A percentile compares a stretch with the other conserved stretches of the same genome.
These are phyloP conservation scores for Aureobasidium namibiae DNA, from an alignment of 2,329 filamentous ascomycete genomes.

Conservation along the genomic window DNA sequence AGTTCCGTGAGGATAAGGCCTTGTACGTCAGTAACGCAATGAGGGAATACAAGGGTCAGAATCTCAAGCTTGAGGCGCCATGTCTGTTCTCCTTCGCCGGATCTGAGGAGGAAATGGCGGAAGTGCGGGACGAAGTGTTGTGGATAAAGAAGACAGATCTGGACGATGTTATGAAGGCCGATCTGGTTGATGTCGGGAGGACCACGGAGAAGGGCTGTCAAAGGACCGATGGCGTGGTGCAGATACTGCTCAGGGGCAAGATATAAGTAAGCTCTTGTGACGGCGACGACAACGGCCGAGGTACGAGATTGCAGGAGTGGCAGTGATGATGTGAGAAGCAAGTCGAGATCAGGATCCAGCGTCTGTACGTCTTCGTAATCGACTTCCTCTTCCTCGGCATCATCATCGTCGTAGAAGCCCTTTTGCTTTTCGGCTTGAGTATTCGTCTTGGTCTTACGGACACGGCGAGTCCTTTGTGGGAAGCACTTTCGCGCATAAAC, in stretches of 20 bases:
- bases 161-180: conserved; percentile 88
- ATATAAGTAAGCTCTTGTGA: conserved; percentile 75
- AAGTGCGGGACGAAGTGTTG: conserved; percentile 79
- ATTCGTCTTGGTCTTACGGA: conserved; percentile 44
- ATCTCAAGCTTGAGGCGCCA: conserved; percentile 91
- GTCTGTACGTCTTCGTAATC: conserved; percentile 50
- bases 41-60: conserved; percentile 81
- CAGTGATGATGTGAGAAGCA: conserved; percentile 71
- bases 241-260: conserved; percentile 74
- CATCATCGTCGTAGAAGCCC: conserved; percentile 73
- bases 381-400: conserved; percentile 38
- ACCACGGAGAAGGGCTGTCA: conserved; percentile 76
- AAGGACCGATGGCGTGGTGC: conserved; percentile 65
- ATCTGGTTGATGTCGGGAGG: conserved; percentile 83
- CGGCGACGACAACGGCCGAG: conserved; percentile 81
- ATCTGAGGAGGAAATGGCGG: conserved; percentile 79
- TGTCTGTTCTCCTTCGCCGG: conserved; percentile 69
- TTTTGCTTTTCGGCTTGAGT: conserved; percentile 33
- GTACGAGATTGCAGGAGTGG: conserved; percentile 89
- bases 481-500: conserved; percentile 84
- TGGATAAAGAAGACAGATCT: conserved; percentile 72
- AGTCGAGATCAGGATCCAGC: conserved; percentile 71
- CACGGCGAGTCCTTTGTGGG: conserved; percentile 56
- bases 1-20: conserved; percentile 85
- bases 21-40: conserved; percentile 67